Base-by-base conservation (phyloP, 2,329 filamentous ascomycete genomes). In the Aureobasidium subglaciale region DNA sequence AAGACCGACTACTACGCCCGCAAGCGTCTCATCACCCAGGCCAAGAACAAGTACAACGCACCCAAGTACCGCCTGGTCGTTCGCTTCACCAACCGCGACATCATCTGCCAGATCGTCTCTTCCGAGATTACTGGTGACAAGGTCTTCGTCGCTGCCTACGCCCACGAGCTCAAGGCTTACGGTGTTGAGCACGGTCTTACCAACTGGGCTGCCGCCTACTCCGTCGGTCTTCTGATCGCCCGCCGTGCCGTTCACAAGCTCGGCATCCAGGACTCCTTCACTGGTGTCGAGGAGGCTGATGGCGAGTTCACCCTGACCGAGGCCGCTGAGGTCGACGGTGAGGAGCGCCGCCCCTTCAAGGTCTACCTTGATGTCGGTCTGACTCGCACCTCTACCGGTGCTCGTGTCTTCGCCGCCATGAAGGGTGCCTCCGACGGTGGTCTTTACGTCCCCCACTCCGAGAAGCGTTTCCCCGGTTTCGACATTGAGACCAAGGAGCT, bases 31-130 rank as follows among this genome's bases (percentile, higher is more conserved):
- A 93, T 97, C 83, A 91, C 90, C 82, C 93, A 99, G 85, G 93
- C 93, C 81, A 99, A 97, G 90, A 99, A 99, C 90, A 99, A 99
- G 88, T 99, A 97, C 88, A 95, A 95, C 81, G 88, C 93, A 63
- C 93, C 93, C 79, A 99, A 99, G 86, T 97, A 99, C 87, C 89
- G 93, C 73, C 87, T 99, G 73, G 93, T 99, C 66, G 90, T 99
- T 75, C 93, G 93, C 64, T 71, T 71, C 68, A 71, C 69, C 66
- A 71, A 97, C 87, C 90, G 90, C 78, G 92, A 99, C 84, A 95
- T 97, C 82, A 88, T 97, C 80, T 86, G 85, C 80, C 93, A 99
- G 83, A 93, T 99, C 75, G 85, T 99, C 75, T 87, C 83, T 73
- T 95, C 93, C 60, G 93, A 99, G 83, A 88, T 99, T 80, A 85